Percentiles rank a stretch among this genome's conserved stretches.
These are phyloP conservation scores for Metschnikowia borealis DNA, from an alignment of 805 yeast genomes.

Conservation along the genomic window DNA sequence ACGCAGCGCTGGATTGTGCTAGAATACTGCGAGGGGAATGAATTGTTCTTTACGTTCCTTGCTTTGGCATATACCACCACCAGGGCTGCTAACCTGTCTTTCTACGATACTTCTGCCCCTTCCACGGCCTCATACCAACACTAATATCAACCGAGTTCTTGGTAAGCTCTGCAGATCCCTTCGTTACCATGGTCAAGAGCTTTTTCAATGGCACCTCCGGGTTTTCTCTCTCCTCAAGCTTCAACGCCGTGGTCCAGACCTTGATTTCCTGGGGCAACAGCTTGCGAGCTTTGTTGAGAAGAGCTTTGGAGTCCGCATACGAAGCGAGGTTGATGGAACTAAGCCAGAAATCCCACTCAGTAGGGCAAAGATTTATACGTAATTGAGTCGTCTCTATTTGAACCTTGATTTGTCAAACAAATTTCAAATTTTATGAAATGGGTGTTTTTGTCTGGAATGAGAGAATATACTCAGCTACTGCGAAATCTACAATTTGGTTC, in stretches of 20 bases:
- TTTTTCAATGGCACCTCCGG: constrained; percentile 40
- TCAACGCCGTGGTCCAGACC: constrained; percentile 69
- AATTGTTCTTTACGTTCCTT: constrained; percentile 81
- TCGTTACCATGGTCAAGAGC: constrained; percentile 44
- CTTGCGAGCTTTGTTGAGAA: constrained; percentile 60
- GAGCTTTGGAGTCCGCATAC: constrained; percentile 46
- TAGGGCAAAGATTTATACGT: constrained; percentile 45
- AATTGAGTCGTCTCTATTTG: too few relatives aligned
- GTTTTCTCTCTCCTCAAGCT: constrained; percentile 58
- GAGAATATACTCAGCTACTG: too few relatives aligned
- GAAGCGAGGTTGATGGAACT: constrained; percentile 46
- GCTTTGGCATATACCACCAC: constrained; percentile 98
- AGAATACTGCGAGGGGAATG: constrained; percentile 85
- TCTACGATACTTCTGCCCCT: constrained; percentile 30
- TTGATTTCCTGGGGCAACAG: constrained; percentile 19
- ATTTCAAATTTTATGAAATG: too few relatives aligned
- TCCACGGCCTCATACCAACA: constrained; percentile 34
- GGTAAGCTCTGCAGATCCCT: constrained; percentile 41
- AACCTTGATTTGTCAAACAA: too few relatives aligned
- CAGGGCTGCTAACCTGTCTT: constrained; percentile 77
- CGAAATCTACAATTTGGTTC: too few relatives aligned
- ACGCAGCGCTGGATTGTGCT: constrained; percentile 78
- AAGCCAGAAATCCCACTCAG: constrained; percentile 63
- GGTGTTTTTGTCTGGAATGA: too few relatives aligned
- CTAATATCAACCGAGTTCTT: constrained; percentile 22